A percentile compares a stretch with the other conserved stretches of the same genome.
These are phyloP conservation scores for Talaromyces marneffei DNA, from an alignment of 2,329 filamentous ascomycete species.

Conservation along the genomic window DNA sequence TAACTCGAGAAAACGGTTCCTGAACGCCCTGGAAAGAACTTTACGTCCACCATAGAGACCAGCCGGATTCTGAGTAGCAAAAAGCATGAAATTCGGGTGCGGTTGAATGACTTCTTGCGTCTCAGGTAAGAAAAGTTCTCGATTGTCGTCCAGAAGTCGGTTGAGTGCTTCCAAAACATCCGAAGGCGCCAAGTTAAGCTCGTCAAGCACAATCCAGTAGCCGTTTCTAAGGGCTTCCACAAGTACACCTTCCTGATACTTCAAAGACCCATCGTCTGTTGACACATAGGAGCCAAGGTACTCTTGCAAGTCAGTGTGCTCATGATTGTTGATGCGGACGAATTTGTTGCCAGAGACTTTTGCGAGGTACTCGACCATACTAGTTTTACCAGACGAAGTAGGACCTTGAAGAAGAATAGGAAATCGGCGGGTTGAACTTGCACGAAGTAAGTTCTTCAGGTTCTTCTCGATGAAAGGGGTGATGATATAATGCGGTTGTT, in stretches of 20 bases:
- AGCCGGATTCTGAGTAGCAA: conserved; percentile 94
- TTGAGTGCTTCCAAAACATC: conserved; percentile 97
- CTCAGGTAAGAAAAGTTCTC: conserved; percentile 91
- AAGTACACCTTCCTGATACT: conserved; percentile 87
- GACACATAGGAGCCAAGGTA: conserved; percentile 95
- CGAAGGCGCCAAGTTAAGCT: conserved; percentile 92
- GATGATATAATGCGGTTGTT: conserved; percentile 88
- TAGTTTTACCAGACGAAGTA: conserved; percentile 95
- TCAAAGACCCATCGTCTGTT: conserved; percentile 72
- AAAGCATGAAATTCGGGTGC: conserved; percentile 93
- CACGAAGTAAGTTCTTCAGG: conserved; percentile 86
- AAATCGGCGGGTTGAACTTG: conserved; percentile 84
- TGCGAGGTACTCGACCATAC: conserved; percentile 99
- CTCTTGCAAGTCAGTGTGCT: conserved; percentile 96
- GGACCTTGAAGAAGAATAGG: conserved; percentile 94
- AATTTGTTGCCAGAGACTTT: conserved; percentile 95
- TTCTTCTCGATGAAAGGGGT: conserved; percentile 94
- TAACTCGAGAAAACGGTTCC: conserved; percentile 92
- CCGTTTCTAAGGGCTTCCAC: conserved; percentile 89
- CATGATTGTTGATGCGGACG: conserved; percentile 98
- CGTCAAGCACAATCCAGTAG: conserved; percentile 97
- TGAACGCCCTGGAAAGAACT: conserved; percentile 84
- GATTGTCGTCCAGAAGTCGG: conserved; percentile 88
- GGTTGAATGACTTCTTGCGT: conserved; percentile 91
- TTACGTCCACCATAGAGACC: conserved; percentile 95